Conservation (phyloP, 257 asterid genomes). For the Petunia axillaris region DNA sequence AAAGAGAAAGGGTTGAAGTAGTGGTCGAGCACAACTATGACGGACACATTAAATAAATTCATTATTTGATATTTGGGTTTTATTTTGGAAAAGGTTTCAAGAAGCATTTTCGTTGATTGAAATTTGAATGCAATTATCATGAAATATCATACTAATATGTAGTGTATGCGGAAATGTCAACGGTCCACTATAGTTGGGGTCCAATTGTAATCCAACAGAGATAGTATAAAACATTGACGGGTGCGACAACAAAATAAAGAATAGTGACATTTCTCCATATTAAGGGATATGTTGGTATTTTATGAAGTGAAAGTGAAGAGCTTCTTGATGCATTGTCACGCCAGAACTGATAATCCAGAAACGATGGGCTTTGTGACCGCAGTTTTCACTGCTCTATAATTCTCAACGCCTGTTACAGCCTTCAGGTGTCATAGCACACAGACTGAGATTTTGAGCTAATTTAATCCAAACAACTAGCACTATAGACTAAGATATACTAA, state of each 20-base stretch:
- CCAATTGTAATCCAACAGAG: neutral
- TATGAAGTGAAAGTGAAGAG: constrained; percentile 29
- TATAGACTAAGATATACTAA: too few species aligned
- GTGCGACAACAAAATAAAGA: neutral
- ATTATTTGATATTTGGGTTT: neutral
- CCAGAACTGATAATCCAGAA: neutral
- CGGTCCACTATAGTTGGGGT: neutral
- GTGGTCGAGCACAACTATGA: constrained; percentile 28
- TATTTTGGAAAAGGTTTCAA: neutral
- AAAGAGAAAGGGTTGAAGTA: neutral
- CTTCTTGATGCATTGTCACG: constrained; percentile 48
- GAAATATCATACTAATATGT: too few species aligned
- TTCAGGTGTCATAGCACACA: too few species aligned
- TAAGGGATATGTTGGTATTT: constrained; percentile 20
- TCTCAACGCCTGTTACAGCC: too few species aligned
- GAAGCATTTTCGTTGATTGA: constrained; percentile 19
- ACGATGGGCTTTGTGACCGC: neutral
- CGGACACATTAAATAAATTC: neutral
- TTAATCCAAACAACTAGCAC: too few species aligned
- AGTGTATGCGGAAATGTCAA: too few species aligned
- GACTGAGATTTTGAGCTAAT: too few species aligned
- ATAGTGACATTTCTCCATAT: constrained; percentile 35
- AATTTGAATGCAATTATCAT: too few species aligned
- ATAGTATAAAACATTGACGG: neutral
- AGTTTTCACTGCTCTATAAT: neutral